Percentiles rank a stretch among this genome's conserved stretches.
Evolutionary conservation across 2,329 filamentous ascomycete species (phyloP).

Genomic region (Cryoendolithus antarcticus): DNA sequence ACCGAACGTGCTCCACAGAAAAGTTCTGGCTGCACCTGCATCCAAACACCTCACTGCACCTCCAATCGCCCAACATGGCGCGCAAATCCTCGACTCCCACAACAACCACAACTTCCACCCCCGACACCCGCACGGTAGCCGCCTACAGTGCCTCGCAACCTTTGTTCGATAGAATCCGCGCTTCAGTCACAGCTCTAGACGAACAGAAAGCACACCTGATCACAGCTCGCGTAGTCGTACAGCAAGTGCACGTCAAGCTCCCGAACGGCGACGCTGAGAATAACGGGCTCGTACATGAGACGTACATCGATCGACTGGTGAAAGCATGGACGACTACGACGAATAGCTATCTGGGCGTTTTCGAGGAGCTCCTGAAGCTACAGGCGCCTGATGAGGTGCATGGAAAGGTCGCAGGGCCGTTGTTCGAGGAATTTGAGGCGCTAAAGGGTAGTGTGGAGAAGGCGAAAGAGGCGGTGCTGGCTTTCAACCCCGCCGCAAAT

Average conservation of each 20-base stretch:
- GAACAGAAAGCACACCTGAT: slow-evolving; percentile 14
- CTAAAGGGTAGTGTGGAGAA: slow-evolving; percentile 12
- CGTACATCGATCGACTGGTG: slow-evolving; percentile 16
- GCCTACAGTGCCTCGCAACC: slow-evolving; percentile 20
- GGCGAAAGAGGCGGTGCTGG: slow-evolving; percentile 11
- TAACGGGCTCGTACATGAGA: slow-evolving; percentile 6
- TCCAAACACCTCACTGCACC: too few species aligned
- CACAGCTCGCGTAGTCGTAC: slow-evolving; percentile 15
- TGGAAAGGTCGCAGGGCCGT: slow-evolving; percentile 10
- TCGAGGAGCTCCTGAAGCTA: slow-evolving; percentile 14
- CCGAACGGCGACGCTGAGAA: slow-evolving; percentile 10
- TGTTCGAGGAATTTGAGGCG: slow-evolving; percentile 13
- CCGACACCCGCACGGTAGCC: slow-evolving; percentile 8
- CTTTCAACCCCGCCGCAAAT: slow-evolving; percentile 6
- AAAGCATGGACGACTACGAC: slow-evolving; percentile 18
- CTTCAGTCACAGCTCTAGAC: slow-evolving; percentile 9
- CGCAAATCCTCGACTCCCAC: slow-evolving; percentile 1
- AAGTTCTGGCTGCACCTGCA: too few species aligned
- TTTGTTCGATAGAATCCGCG: slow-evolving; percentile 17
- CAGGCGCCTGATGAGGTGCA: slow-evolving; percentile 15
- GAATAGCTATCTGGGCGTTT: slow-evolving; percentile 16
- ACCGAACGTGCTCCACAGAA: too few species aligned
- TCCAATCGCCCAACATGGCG: neutral
- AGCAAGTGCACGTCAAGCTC: slow-evolving; percentile 19
- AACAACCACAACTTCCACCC: slow-evolving; percentile 2